Conservation (phyloP, 345 rosid species). For the Gossypioides kirkii region DNA sequence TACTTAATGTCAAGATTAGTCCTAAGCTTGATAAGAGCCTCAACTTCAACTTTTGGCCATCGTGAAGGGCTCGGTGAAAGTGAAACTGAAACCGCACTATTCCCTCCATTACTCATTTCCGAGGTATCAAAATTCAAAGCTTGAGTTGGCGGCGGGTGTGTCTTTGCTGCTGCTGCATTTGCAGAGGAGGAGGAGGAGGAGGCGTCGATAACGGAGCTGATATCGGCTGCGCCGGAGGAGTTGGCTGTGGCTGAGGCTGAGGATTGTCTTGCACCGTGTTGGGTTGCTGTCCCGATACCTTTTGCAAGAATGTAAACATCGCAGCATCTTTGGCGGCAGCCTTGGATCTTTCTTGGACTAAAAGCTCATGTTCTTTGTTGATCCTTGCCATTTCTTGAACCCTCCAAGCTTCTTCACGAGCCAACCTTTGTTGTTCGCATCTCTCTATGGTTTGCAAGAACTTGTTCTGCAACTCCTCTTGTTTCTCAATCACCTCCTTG, state of each 20-base stretch:
- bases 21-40: constrained; percentile 49
- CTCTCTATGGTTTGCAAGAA: constrained; percentile 43
- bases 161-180: constrained; percentile 18
- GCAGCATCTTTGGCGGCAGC: constrained; percentile 43
- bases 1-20: constrained; percentile 40
- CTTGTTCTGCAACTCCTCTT: constrained; percentile 43
- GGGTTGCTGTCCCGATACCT: constrained; percentile 31
- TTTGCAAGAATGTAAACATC: constrained; percentile 40
- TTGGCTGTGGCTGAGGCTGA: constrained; percentile 5
- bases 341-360: constrained; percentile 40
- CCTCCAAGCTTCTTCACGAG: constrained; percentile 46
- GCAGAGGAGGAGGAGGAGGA: background rate
- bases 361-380: constrained; percentile 36
- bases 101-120: constrained; percentile 10
- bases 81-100: background rate
- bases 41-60: constrained; percentile 65
- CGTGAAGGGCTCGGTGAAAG: constrained; percentile 35
- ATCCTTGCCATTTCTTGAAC: constrained; percentile 43
- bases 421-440: constrained; percentile 33
- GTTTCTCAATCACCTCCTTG: constrained; percentile 37
- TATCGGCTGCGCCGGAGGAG: background rate
- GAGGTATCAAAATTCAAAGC: background rate
- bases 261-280: constrained; percentile 13
- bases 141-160: background rate
- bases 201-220: background rate